These are phyloP conservation scores for Parathielavia appendiculata DNA, from an alignment of 495 filamentous ascomycete species.

Conservation along the genomic window DNA sequence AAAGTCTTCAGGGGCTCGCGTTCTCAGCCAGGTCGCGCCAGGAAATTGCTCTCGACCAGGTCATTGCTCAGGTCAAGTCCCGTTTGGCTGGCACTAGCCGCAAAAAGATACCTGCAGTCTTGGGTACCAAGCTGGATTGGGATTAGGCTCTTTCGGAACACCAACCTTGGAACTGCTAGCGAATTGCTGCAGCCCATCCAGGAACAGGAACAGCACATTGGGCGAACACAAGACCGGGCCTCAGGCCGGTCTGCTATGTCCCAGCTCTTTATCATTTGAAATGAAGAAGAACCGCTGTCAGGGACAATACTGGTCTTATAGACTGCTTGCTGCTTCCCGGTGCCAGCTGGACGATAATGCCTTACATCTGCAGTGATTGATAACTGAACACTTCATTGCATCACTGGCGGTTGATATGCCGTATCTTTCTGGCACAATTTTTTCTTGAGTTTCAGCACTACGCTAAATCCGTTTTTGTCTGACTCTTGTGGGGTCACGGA, in stretches of 20 bases:
- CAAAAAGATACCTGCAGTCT: conserved; percentile 24
- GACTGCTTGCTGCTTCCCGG: too few relatives aligned
- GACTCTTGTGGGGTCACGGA: conserved; percentile 8
- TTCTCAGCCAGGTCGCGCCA: conserved; percentile 20
- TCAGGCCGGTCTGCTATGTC: not conserved
- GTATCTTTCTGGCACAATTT: not conserved
- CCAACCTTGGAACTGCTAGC: conserved; percentile 18
- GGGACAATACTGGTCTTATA: not conserved
- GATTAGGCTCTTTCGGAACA: conserved; percentile 15
- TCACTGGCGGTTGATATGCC: not conserved
- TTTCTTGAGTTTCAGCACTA: not conserved
- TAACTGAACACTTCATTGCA: too few relatives aligned
- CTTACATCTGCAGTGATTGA: too few relatives aligned
- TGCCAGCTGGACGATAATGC: too few relatives aligned
- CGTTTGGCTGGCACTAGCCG: conserved; percentile 20
- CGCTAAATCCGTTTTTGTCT: conserved; percentile 11
- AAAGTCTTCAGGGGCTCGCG: conserved; percentile 25
- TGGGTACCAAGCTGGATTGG: conserved; percentile 22
- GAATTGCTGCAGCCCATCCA: conserved; percentile 24
- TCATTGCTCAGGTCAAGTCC: conserved; percentile 17
- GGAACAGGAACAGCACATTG: conserved; percentile 22
- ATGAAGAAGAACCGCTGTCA: conserved; percentile 9
- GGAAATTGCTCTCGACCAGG: conserved; percentile 30
- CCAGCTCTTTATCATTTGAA: conserved; percentile 14
- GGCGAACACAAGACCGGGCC: not conserved